Evolutionary conservation across 108 stramenopile genomes (phyloP), one percentile per base, ranked within the genome.

Genomic region (Cyclotella sp.): DNA sequence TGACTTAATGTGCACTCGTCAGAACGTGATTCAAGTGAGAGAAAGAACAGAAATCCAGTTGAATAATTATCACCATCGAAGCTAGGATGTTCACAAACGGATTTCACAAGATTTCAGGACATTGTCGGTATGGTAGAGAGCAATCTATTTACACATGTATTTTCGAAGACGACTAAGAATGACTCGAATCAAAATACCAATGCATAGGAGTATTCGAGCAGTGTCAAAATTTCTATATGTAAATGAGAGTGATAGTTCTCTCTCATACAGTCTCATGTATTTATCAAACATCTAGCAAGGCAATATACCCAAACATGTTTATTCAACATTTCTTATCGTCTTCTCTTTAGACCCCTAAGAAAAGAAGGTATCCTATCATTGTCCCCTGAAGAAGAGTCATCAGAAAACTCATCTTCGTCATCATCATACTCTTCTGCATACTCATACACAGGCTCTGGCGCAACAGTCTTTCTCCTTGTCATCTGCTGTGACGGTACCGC

Each of bases 281-380:
- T 30, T 61, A 12, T 16, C 14, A 61, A 19, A 61, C 60, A 61
- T 13, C 13, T 21, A 19, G 12, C 24, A 1, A 22, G 34, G 60
- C 60, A 61, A 30, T 54, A 59, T 6, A 55, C 54, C 42, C 14
- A 28, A 45, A 21, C n/a, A 1, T 13, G 45, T 39, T n/a, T 22
- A 41, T 44, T 10, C 8, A 5, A 6, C 16, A 21, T 39, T 14
- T 14, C n/a, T 75, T 63, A 77, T 77, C 70, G 70, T 41, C 76
- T 77, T 77, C 81, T 62, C 71, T 82, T 82, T 28, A 82, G 29
- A 21, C 45, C 64, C 14, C 63, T 52, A 41, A 82, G 76, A 59
- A 82, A 82, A 4, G 63, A 55, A 29, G 81, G 81, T 14, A 82
- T 69, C 57, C 76, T 72, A 24, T 70, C 81, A 52, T 62, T 52